A percentile compares a stretch with the other conserved stretches of the same genome.
Evolutionary conservation across 2,329 filamentous ascomycete species (phyloP).

Genomic region (Calonectria multiphialidica): DNA sequence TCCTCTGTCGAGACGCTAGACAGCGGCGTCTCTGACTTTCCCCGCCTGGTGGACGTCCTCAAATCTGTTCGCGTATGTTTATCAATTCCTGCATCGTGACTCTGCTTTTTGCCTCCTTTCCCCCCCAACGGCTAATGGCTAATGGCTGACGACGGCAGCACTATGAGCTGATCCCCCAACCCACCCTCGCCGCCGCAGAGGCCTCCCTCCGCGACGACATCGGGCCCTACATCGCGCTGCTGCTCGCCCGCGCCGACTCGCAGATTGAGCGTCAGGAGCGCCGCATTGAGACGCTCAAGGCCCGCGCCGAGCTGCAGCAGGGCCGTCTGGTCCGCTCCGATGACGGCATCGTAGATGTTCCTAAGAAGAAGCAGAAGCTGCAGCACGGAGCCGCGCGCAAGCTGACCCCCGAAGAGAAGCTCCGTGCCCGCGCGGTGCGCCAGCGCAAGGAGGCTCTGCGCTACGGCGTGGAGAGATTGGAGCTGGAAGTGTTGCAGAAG

Average conservation of each 20-base stretch:
- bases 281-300: conserved; percentile 85
- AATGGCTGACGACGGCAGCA: conserved; percentile 68
- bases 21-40: conserved; percentile 69
- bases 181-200: conserved; percentile 85
- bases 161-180: conserved; percentile 92
- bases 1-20: conserved; percentile 70
- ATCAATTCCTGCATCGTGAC: neutral
- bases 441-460: conserved; percentile 88
- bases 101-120: neutral
- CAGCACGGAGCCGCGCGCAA: conserved; percentile 40
- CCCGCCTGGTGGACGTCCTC: conserved; percentile 66
- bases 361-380: conserved; percentile 32
- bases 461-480: conserved; percentile 87
- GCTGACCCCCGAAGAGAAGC: conserved; percentile 66
- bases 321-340: conserved; percentile 65
- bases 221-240: conserved; percentile 83
- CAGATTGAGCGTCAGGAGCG: conserved; percentile 87
- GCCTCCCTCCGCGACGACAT: conserved; percentile 89
- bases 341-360: conserved; percentile 27
- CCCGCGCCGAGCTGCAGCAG: conserved; percentile 85
- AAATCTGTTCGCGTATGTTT: conserved; percentile 67
- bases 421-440: conserved; percentile 71
- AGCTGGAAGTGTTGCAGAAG: conserved; percentile 86
- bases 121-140: no score
- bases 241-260: conserved; percentile 85